Percentiles rank a stretch among this genome's conserved stretches.
These are phyloP conservation scores for Phytophthora multivora DNA, from an alignment of 352 stramenopile genomes.

Conservation along the genomic window DNA sequence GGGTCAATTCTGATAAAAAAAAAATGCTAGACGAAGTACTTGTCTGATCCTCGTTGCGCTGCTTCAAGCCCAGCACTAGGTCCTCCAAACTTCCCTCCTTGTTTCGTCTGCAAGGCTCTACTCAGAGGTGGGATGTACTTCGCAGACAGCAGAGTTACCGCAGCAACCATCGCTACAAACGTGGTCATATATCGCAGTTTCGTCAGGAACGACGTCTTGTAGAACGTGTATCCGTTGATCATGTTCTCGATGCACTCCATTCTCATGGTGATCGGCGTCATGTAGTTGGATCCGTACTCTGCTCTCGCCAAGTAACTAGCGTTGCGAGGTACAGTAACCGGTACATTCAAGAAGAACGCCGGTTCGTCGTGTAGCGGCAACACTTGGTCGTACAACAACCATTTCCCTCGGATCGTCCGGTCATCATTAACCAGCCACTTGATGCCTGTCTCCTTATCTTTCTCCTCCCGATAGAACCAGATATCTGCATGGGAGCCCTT, in stretches of 20 bases:
- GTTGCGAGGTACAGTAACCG: constrained; percentile 59
- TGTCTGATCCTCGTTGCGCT: constrained; percentile 26
- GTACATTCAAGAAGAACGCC: constrained; percentile 57
- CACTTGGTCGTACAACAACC: constrained; percentile 68
- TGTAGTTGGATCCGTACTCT: constrained; percentile 73
- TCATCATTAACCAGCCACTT: constrained; percentile 76
- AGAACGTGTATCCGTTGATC: constrained; percentile 78
- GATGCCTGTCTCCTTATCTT: constrained; percentile 31
- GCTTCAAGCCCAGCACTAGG: constrained; percentile 28
- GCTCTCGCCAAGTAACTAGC: constrained; percentile 61
- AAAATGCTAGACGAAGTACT: constrained; percentile 36
- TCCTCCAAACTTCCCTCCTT: constrained; percentile 1
- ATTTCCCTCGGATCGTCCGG: constrained; percentile 70
- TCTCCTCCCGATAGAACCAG: constrained; percentile 73
- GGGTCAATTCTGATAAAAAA: constrained; percentile 23
- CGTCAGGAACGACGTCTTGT: constrained; percentile 43
- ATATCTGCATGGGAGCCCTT: constrained; percentile 74
- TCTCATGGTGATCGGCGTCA: constrained; percentile 72
- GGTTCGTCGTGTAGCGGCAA: constrained; percentile 51
- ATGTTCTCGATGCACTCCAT: constrained; percentile 86
- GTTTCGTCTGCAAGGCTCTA: constrained; percentile 32
- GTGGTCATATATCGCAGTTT: constrained; percentile 29
- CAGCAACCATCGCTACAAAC: constrained; percentile 31
- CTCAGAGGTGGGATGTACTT: constrained; percentile 33
- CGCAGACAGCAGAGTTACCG: constrained; percentile 33